These are phyloP conservation scores for Gossypium stocksii DNA, from an alignment of 345 rosid genomes.

Conservation along the genomic window DNA sequence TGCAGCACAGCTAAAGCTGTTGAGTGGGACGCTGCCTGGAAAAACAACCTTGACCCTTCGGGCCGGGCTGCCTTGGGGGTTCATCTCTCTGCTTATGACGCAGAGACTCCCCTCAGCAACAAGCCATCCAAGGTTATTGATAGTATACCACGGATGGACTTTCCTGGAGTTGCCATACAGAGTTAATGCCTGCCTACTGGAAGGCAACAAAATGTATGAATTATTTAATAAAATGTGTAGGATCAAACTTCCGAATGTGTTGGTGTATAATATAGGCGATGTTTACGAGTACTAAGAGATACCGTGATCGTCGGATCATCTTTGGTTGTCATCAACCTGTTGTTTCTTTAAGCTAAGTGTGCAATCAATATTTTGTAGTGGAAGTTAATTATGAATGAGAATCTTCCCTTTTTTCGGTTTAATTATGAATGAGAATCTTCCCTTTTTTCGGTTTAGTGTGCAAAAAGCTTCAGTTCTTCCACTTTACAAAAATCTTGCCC, in stretches of 20 bases:
- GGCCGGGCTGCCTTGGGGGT: conserved; percentile 91
- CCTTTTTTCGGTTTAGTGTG: neutral
- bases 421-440: conserved; percentile 5
- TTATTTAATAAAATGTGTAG: neutral
- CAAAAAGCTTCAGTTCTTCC: neutral
- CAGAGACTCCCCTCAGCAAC: conserved; percentile 25
- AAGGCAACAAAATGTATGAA: neutral
- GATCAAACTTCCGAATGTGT: neutral
- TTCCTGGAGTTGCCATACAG: conserved; percentile 45
- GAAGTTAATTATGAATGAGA: neutral
- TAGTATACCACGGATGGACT: conserved; percentile 38
- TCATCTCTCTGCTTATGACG: conserved; percentile 63
- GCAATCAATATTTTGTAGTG: neutral
- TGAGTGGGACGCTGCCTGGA: conserved; percentile 84
- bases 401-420: conserved; percentile 6
- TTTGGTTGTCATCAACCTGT: neutral
- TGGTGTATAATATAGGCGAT: conserved; percentile 14
- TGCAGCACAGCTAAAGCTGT: conserved; percentile 89
- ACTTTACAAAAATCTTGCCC: neutral
- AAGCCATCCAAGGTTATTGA: conserved; percentile 37
- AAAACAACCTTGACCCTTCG: conserved; percentile 81
- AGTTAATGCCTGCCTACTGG: conserved; percentile 26
- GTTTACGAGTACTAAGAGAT: conserved; percentile 8
- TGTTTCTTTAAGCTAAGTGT: neutral
- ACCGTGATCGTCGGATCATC: neutral